phyloP scores from a whole-genome alignment of 1,284 basidiomycete species.

The Cryptococcus hybrid region DNA sequence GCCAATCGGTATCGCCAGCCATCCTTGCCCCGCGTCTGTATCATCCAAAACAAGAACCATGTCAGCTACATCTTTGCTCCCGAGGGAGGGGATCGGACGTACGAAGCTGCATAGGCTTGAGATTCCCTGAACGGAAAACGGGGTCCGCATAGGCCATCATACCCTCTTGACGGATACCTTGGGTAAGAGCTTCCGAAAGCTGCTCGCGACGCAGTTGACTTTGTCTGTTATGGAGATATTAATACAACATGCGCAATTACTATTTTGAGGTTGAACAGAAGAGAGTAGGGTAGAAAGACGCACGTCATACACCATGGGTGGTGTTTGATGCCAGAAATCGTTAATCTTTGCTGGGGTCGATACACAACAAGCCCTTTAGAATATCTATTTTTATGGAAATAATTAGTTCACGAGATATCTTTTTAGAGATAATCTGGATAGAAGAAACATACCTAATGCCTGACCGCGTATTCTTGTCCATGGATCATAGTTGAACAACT shows the following conservation, averaged over 20 bases:
- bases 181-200: constrained; percentile 67
- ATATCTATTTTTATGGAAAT: constrained; percentile 56
- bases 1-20: constrained; percentile 28
- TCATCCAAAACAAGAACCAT: neutral
- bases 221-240: constrained; percentile 53
- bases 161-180: constrained; percentile 62
- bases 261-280: too few species aligned
- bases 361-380: constrained; percentile 67
- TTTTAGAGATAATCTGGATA: neutral
- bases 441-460: constrained; percentile 59
- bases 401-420: too few species aligned
- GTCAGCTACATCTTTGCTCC: too few species aligned
- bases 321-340: constrained; percentile 63
- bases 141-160: constrained; percentile 69
- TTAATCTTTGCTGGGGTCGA: constrained; percentile 68
- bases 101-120: constrained; percentile 37
- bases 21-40: constrained; percentile 36
- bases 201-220: constrained; percentile 67
- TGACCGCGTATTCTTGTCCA: constrained; percentile 71
- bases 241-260: neutral
- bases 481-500: constrained; percentile 72
- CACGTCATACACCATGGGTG: constrained; percentile 81
- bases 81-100: constrained; percentile 6
- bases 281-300: constrained; percentile 12
- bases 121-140: constrained; percentile 41